Evolutionary conservation across 495 filamentous ascomycete genomes (phyloP), one percentile per base, ranked within the genome.

Genomic region (Chaetomium tenue): DNA sequence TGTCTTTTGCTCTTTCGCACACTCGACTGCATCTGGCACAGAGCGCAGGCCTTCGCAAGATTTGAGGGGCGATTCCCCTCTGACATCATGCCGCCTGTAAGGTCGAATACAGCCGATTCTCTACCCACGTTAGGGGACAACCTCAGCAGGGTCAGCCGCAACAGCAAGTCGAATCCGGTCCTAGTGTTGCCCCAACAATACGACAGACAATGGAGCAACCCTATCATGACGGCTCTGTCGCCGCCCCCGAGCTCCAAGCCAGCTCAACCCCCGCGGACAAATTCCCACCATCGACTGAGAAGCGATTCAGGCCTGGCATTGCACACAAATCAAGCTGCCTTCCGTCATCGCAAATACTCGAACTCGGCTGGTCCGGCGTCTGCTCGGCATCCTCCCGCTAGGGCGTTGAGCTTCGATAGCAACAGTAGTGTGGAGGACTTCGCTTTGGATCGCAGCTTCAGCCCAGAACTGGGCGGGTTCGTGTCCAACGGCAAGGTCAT

Each of bases 251-350:
- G 28, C 30, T 56, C 52, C 22, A 56, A 40, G 65, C 48, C 25
- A 42, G 60, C n/a, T 65, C 59, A 40, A 46, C 53, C 40, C 58
- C 63, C 3, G 44, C 50, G 12, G 18, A 61, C 70, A 18, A 65
- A 58, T 15, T 52, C 68, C 1, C 63, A 72, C n/a, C 22, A 72
- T 26, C 72, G 71, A 23, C 64, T 78, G 15, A 72, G 76, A 47
- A 77, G 75, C 52, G 75, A 76, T 50, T 77, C 76, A n/a, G 76
- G 74, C n/a, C 59, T 78, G 30, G 64, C 71, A 3, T 55, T 76
- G 46, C 73, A 78, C 57, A 74, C 71, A 3, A 78, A 71, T 42
- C 68, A 72, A 52, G 51, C 63, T n/a, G 66, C 71, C 1, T 72
- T 76, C 18, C 71, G 75, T 18, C 73, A 75, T 28, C 75, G 75